Evolutionary conservation across 352 stramenopile species (phyloP), one percentile per base, ranked within the genome.

Genomic region (Phytophthora citrophthora): DNA sequence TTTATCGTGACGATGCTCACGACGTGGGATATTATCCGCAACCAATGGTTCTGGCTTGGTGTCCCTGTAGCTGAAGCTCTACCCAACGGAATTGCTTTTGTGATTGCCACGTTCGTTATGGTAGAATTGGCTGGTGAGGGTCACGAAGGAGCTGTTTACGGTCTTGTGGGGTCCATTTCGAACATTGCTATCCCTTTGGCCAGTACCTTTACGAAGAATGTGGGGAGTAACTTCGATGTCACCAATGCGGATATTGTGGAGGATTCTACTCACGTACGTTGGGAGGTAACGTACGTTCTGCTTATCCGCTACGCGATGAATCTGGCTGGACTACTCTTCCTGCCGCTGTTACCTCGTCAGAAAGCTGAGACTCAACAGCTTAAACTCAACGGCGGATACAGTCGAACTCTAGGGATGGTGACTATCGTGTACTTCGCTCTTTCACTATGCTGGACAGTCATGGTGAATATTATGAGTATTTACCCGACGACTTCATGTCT

Each of bases 31-130:
- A 54, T 82, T 7, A 23, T 83, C 16, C 77, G 77, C 24, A 79
- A 72, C 45, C 68, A 79, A 34, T 86, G 77, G 77, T 82, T 85
- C 49, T 82, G 66, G 64, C 50, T 83, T 7, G 76, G 70, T 23
- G 63, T 71, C 4, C 59, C 72, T 0, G 46, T 83, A 23, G 62
- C 61, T 1, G 68, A 74, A 32, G 64, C 66, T 45, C 36, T 83
- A 7, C 71, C 74, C 1, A 60, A 43, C 15, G 74, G 70, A 6
- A 75, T 86, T 7, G 31, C 64, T 5, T 86, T 75, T 24, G 73
- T 86, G 10, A 72, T 83, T 29, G 46, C 36, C 0, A 81, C 72
- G 13, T 82, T 69, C 31, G 66, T 75, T 9, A 67, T 78, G n/a
- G 77, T 87, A 10, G 74, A 87, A 45, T 36, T 87, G 34, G 67